A percentile compares a stretch with the other conserved stretches of the same genome.
These are phyloP conservation scores for Ceratocystis variospora DNA, from an alignment of 2,329 filamentous ascomycete species.

Conservation along the genomic window DNA sequence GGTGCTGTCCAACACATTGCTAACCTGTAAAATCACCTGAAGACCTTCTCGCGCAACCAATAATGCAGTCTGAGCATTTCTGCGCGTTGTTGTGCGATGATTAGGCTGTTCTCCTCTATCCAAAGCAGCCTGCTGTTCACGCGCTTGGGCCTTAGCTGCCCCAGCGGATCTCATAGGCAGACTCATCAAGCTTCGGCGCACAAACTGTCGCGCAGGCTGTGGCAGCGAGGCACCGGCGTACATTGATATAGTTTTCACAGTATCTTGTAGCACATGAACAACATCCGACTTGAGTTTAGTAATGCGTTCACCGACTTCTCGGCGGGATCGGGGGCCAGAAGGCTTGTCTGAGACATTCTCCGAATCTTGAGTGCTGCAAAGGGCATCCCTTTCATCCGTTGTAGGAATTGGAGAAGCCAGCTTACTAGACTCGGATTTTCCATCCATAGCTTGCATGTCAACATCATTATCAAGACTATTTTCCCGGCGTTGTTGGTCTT, in stretches of 20 bases:
- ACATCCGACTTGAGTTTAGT: slow-evolving; percentile 55
- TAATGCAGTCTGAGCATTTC: slow-evolving; percentile 62
- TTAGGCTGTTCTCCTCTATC: slow-evolving; percentile 16
- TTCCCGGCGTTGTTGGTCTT: slow-evolving; percentile 10
- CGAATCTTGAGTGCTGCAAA: not conserved
- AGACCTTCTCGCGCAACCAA: slow-evolving; percentile 80
- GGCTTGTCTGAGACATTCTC: not conserved
- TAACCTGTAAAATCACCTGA: slow-evolving; percentile 90
- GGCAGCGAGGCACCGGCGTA: slow-evolving; percentile 87
- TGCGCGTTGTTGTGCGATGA: slow-evolving; percentile 22
- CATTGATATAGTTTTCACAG: slow-evolving; percentile 72
- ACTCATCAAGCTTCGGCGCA: slow-evolving; percentile 70
- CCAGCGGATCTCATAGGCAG: slow-evolving; percentile 71
- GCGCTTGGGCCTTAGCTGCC: slow-evolving; percentile 34
- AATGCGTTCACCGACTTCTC: slow-evolving; percentile 47
- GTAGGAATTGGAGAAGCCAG: slow-evolving; percentile 2
- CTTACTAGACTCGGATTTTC: slow-evolving; percentile 22
- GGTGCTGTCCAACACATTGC: slow-evolving; percentile 73
- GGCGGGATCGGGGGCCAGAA: slow-evolving; percentile 12
- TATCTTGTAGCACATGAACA: slow-evolving; percentile 64
- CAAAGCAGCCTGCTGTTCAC: slow-evolving; percentile 15
- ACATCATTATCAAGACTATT: slow-evolving; percentile 14
- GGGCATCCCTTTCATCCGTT: not conserved
- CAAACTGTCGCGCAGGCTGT: slow-evolving; percentile 71
- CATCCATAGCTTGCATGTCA: slow-evolving; percentile 22